Conservation (phyloP, 495 filamentous ascomycete species). For the Chaetomium cochliodes region DNA sequence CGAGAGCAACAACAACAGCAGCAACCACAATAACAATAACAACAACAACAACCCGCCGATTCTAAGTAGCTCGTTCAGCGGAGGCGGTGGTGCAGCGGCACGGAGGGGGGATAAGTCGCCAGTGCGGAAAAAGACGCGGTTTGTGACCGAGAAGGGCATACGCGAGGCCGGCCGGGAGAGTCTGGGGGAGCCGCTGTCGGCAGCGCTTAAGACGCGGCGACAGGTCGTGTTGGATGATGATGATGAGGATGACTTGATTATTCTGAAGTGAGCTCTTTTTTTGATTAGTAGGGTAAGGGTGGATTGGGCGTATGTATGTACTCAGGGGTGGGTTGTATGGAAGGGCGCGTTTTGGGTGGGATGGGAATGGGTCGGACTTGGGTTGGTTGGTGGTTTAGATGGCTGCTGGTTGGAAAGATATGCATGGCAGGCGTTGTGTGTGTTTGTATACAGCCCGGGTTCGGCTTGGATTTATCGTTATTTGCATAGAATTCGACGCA, state of each 20-base stretch:
- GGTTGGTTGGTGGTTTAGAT: not conserved
- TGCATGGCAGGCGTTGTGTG: constrained; percentile 1
- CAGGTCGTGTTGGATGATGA: constrained; percentile 31
- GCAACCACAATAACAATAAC: not conserved
- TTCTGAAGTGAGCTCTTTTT: constrained; percentile 24
- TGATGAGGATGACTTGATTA: constrained; percentile 38
- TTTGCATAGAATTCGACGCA: too few species aligned
- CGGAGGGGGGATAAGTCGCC: constrained; percentile 40
- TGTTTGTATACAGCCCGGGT: not conserved
- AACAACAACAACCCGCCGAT: not conserved
- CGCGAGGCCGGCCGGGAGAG: constrained; percentile 75
- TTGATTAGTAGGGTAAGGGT: not conserved
- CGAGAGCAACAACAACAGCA: too few species aligned
- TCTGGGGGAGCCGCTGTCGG: constrained; percentile 48
- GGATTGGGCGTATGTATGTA: not conserved
- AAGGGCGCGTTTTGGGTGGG: not conserved
- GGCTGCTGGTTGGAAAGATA: not conserved
- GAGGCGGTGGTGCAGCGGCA: not conserved
- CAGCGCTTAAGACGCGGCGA: constrained; percentile 20
- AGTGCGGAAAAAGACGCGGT: constrained; percentile 75
- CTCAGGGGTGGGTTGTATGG: not conserved
- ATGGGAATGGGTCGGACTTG: not conserved
- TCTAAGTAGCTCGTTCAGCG: not conserved
- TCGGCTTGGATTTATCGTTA: not conserved
- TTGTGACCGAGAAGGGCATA: constrained; percentile 74